Evolutionary conservation across 1,139 yeast species (phyloP).

Genomic region (Geotrichum reessii): DNA sequence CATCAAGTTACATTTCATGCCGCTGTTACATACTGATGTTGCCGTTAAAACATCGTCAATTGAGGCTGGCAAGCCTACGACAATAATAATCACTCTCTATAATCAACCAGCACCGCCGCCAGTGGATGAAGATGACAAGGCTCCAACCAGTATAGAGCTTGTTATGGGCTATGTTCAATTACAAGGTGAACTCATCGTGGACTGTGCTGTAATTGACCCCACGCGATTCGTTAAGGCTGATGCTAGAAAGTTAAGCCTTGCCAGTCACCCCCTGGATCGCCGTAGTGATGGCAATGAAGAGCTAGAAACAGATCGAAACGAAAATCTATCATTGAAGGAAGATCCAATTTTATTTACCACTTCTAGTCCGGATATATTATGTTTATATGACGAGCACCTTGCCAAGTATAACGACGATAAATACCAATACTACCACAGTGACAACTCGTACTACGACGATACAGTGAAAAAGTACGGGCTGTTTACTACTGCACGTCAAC

Average conservation of each 20-base stretch:
- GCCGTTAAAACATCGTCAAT: not conserved
- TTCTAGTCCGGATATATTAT: not conserved
- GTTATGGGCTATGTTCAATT: not conserved
- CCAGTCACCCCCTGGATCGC: not conserved
- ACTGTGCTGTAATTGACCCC: not conserved
- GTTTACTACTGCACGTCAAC: not conserved
- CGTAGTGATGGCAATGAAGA: not conserved
- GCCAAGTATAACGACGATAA: not conserved
- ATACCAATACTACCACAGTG: not conserved
- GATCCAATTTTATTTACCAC: not conserved
- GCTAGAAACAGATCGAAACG: too few relatives aligned
- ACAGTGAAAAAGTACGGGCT: not conserved
- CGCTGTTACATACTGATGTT: not conserved
- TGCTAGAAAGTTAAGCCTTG: not conserved
- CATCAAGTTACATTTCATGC: not conserved
- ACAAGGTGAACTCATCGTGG: not conserved
- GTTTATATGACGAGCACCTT: not conserved
- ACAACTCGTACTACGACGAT: not conserved
- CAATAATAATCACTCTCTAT: not conserved
- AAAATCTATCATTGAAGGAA: not conserved
- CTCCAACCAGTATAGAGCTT: not conserved
- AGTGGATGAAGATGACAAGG: not conserved
- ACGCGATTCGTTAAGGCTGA: not conserved
- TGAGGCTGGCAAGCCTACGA: not conserved
- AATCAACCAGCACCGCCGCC: not conserved